These are phyloP conservation scores for Leccinum subrobustum DNA, from an alignment of 1,284 basidiomycete species.

Conservation along the genomic window DNA sequence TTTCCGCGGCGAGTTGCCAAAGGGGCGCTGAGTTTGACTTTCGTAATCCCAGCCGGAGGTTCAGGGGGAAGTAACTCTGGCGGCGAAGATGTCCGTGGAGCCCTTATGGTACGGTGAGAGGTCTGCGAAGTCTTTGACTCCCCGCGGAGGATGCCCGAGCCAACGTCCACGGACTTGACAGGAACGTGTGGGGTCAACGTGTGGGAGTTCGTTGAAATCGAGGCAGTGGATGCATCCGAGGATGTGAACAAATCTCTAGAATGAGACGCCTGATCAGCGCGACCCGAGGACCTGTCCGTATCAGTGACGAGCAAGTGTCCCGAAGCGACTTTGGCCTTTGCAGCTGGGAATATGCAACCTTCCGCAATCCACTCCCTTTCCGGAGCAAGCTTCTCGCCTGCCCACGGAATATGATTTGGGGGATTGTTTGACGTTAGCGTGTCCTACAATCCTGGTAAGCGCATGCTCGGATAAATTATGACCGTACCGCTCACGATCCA, in stretches of 20 bases:
- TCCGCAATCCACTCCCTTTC: slow-evolving; percentile 47
- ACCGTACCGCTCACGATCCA: slow-evolving; percentile 50
- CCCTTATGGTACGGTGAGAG: slow-evolving; percentile 1
- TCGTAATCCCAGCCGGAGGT: not conserved
- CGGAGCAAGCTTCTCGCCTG: slow-evolving; percentile 31
- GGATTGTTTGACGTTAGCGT: slow-evolving; percentile 34
- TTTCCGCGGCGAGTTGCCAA: slow-evolving; percentile 56
- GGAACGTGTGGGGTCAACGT: not conserved
- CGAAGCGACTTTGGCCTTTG: slow-evolving; percentile 32
- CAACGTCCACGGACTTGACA: not conserved
- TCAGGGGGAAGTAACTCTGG: slow-evolving; percentile 1
- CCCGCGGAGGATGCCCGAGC: slow-evolving; percentile 4
- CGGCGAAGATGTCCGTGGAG: not conserved
- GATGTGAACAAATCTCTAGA: slow-evolving; percentile 2
- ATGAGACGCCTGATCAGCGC: not conserved
- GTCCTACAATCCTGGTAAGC: slow-evolving; percentile 26
- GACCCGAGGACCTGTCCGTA: not conserved
- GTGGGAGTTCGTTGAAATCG: slow-evolving; percentile 3
- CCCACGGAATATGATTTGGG: slow-evolving; percentile 49
- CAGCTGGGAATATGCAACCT: slow-evolving; percentile 49
- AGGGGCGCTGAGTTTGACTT: slow-evolving; percentile 26
- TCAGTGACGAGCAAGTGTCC: slow-evolving; percentile 1
- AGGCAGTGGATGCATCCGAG: slow-evolving; percentile 2
- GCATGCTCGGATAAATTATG: not conserved
- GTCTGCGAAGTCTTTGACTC: slow-evolving; percentile 7